A percentile compares a stretch with the other conserved stretches of the same genome.
These are phyloP conservation scores for Aspergillus sp. DNA, from an alignment of 2,329 filamentous ascomycete genomes.

Conservation along the genomic window DNA sequence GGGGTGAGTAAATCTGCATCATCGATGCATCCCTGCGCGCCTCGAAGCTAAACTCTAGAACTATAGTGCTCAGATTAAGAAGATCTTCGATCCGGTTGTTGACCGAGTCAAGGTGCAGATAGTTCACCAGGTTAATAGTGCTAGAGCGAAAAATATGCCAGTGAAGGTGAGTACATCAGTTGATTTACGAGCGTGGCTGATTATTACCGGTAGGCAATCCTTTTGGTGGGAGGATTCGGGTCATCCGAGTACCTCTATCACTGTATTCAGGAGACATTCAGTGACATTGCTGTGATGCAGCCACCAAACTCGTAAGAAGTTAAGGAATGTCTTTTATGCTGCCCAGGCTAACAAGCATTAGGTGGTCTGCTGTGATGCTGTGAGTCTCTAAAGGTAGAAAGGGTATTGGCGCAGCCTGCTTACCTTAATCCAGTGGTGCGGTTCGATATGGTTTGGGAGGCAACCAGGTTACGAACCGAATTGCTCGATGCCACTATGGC, in stretches of 20 bases:
- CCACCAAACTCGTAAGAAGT: conserved; percentile 29
- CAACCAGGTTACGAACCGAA: conserved; percentile 23
- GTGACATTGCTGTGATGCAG: conserved; percentile 36
- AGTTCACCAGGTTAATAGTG: conserved; percentile 18
- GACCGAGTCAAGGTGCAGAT: conserved; percentile 27
- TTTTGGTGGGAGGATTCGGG: conserved; percentile 46
- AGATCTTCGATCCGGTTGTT: conserved; percentile 33
- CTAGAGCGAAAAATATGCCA: not conserved
- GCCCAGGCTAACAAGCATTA: conserved; percentile 3
- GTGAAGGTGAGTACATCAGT: conserved; percentile 12
- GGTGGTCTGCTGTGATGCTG: conserved; percentile 28
- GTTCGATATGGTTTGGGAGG: conserved; percentile 24
- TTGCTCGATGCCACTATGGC: conserved; percentile 27
- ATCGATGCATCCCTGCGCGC: not conserved
- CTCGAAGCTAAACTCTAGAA: not conserved
- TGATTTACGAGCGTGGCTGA: not conserved
- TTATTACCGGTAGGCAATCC: conserved; percentile 27
- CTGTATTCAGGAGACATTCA: conserved; percentile 25
- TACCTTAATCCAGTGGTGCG: conserved; percentile 21
- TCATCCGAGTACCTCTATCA: conserved; percentile 39
- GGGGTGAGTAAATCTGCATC: not conserved
- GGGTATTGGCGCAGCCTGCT: not conserved
- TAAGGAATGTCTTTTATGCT: rapidly evolving
- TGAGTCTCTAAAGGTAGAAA: not conserved
- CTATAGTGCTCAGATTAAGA: conserved; percentile 13